Evolutionary conservation across 2,329 filamentous ascomycete genomes (phyloP), one percentile per base, ranked within the genome.

Genomic region (Ascochyta lentis): DNA sequence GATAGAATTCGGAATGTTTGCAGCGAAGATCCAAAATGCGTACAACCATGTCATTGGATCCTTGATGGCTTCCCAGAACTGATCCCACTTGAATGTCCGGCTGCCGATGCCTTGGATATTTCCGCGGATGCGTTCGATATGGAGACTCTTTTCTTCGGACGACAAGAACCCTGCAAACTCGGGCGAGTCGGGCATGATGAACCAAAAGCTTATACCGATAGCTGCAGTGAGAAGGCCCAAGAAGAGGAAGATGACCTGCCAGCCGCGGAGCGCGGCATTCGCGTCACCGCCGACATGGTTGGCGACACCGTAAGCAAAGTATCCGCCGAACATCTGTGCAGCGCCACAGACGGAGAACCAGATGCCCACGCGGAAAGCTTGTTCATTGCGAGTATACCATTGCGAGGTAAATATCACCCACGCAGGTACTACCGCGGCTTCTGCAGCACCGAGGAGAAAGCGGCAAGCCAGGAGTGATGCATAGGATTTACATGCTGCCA

Each of bases 271-370:
- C 4, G 76, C 26, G 4, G 80, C 64, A 0, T 79, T 81, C 7
- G 78, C 61, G 1, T 77, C 78, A 6, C 79, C 79, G 26, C 78
- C 77, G 22, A 81, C 75, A 10, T 81, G 69, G 55, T 80, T 77
- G 7, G 78, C 79, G 34, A 80, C 75, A 2, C 67, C 78, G 44
- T 75, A 77, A 15, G 63, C 67, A 5, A 77, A 58, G 19, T 76
- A 68, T 9, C 75, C 75, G 3, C 71, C 71, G 35, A 61, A 42
- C 54, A 61, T 52, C 27, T 39, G 48, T 4, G 63, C 65, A 4
- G 67, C 16, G 9, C 66, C 67, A 42, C 64, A 66, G 42, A 60
- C 66, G 39, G 63, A 65, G 35, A 66, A 67, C 44, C 66, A 69
- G 10, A 63, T 65, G 19, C 66, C 67, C 15, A 62, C 63, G 7